Base-by-base conservation (phyloP, 2,329 filamentous ascomycete genomes). In the Pseudopyricularia cyperi region DNA sequence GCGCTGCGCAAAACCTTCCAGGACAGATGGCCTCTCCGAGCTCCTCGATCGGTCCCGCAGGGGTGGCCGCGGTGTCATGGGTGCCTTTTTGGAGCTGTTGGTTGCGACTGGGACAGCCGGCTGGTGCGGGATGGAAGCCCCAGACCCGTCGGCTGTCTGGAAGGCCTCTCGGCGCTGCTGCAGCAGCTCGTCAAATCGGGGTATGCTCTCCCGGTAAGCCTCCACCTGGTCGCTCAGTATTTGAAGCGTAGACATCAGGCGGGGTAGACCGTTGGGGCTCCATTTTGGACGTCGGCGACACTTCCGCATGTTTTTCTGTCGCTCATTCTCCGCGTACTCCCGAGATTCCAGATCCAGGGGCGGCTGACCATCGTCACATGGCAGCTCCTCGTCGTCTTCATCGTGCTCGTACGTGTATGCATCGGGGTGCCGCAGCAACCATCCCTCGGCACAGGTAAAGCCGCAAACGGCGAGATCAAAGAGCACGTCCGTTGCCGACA, bases 391-490 rank as follows among this genome's bases (percentile, higher is more conserved):
- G 52, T 63, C 60, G 11, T 62, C 61, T 30, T 69, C 64, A 30
- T 71, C 66, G 14, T 75, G 73, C 8, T 72, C 71, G 54, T 79
- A 86, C 6, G 71, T 68, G 60, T 82, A 86, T 54, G 71, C 74
- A n/a, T 70, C 72, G 4, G 87, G 85, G 51, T 84, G 80, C 15
- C 88, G 82, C 6, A 91, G 72, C 30, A 97, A 71, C 91, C 93
- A 98, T n/a, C 87, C 86, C 61, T 96, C 89, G 12, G 96, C 75
- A 19, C 83, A 81, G 62, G 95, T 84, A 56, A 87, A 86, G 6
- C 89, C 86, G 59, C 93, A 97, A 1, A 87, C 82, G 11, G 87
- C 87, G 39, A 98, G 73, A 57, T 88, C 85, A 28, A 94, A 78
- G 44, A 97, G 73, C 1, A 86, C 79, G 60, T 94, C 87, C 0